Conservation (phyloP, 495 filamentous ascomycete species). For the Trichodelitschia bisporula region DNA sequence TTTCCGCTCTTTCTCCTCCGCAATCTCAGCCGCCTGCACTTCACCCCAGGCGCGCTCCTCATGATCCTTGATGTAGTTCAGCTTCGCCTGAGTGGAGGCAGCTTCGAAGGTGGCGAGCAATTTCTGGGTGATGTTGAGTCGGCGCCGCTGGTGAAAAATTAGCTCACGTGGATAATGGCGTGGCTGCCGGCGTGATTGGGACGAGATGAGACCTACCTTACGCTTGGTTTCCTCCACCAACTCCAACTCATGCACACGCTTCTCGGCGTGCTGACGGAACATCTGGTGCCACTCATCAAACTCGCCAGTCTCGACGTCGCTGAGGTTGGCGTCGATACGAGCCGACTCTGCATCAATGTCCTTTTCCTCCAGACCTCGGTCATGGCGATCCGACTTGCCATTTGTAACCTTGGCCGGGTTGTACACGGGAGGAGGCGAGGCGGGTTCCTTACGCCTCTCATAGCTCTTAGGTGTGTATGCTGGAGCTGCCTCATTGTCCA, state of each 20-base stretch:
- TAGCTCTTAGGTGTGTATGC: not conserved
- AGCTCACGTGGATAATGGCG: not conserved
- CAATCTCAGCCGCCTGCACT: constrained; percentile 70
- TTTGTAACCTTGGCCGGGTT: no score
- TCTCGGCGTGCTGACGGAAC: constrained; percentile 27
- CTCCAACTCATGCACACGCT: constrained; percentile 21
- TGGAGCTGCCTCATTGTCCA: constrained; percentile 31
- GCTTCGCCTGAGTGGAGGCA: constrained; percentile 26
- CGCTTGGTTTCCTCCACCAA: constrained; percentile 8
- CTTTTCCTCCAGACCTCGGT: constrained; percentile 25
- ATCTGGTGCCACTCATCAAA: constrained; percentile 31
- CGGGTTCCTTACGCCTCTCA: no score
- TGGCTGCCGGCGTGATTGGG: no score
- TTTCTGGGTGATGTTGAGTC: constrained; percentile 24
- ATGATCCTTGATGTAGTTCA: constrained; percentile 28
- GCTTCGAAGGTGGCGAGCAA: constrained; percentile 27
- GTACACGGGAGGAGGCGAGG: no score
- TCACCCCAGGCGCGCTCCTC: constrained; percentile 52
- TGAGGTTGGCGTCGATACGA: constrained; percentile 43
- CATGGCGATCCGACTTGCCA: no score
- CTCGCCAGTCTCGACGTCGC: constrained; percentile 37
- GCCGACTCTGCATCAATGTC: constrained; percentile 39
- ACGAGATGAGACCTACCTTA: constrained; percentile 12
- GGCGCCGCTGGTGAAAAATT: constrained; percentile 18
- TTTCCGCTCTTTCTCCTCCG: constrained; percentile 95